These are phyloP conservation scores for Penicillium riverlandense DNA, from an alignment of 495 filamentous ascomycete genomes.

Conservation along the genomic window DNA sequence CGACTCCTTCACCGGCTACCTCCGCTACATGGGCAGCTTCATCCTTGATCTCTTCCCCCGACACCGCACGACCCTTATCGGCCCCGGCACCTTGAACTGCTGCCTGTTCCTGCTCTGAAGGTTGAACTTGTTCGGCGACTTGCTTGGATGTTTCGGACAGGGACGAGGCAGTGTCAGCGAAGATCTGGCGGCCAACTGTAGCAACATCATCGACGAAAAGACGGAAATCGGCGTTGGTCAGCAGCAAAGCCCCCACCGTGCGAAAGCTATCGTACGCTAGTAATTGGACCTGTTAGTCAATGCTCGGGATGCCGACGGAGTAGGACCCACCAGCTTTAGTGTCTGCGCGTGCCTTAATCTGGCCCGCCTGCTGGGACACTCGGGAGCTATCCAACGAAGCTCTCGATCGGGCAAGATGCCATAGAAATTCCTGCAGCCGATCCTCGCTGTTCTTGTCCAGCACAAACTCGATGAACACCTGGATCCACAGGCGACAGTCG, in stretches of 20 bases:
- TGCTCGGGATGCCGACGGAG: no score
- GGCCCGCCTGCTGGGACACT: conserved; percentile 53
- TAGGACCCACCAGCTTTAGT: conserved; percentile 58
- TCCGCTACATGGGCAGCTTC: conserved; percentile 58
- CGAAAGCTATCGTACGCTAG: conserved; percentile 76
- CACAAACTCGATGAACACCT: conserved; percentile 68
- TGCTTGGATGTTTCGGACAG: conserved; percentile 65
- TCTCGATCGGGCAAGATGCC: conserved; percentile 69
- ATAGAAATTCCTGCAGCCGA: conserved; percentile 85
- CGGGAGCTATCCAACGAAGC: conserved; percentile 63
- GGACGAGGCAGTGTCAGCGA: conserved; percentile 76
- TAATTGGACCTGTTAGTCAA: not conserved
- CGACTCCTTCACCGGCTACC: conserved; percentile 55
- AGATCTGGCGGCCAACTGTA: conserved; percentile 73
- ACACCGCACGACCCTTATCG: conserved; percentile 45
- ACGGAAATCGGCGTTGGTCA: conserved; percentile 87
- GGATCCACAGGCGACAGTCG: conserved; percentile 63
- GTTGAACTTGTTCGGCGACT: conserved; percentile 63
- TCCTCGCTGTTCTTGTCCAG: conserved; percentile 77
- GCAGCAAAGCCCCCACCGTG: conserved; percentile 72
- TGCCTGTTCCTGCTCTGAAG: conserved; percentile 53
- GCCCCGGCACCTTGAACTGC: conserved; percentile 49
- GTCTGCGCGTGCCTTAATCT: conserved; percentile 67
- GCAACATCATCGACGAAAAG: conserved; percentile 78
- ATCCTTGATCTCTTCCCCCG: conserved; percentile 51